A percentile compares a stretch with the other conserved stretches of the same genome.
Evolutionary conservation across 768 basidiomycete species (phyloP).

Genomic region (Trametes elegans): DNA sequence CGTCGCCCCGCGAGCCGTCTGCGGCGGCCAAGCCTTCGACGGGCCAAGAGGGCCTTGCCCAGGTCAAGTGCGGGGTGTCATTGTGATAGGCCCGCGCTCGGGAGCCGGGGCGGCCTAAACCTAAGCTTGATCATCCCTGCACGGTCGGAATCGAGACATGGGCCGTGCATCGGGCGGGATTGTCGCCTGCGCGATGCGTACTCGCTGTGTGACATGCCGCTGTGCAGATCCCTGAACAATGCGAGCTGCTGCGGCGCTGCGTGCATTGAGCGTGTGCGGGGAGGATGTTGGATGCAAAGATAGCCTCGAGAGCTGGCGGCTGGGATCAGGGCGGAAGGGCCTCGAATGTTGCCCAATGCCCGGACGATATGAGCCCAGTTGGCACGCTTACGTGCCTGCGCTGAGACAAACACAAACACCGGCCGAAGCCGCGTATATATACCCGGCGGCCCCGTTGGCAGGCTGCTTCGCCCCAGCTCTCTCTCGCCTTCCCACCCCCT

Average conservation of each 20-base stretch:
- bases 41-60: too few relatives aligned
- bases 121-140: constrained; percentile 2
- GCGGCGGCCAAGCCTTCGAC: too few relatives aligned
- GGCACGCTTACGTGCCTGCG: constrained; percentile 9
- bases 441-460: constrained; percentile 22
- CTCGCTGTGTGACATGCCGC: too few relatives aligned
- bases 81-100: too few relatives aligned
- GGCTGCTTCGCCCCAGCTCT: constrained; percentile 29
- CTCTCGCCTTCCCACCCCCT: constrained; percentile 25
- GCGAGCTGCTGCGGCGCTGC: neutral
- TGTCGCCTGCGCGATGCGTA: too few relatives aligned
- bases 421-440: constrained; percentile 15
- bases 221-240: neutral
- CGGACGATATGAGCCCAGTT: constrained; percentile 3
- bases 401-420: constrained; percentile 21
- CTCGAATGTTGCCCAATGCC: constrained; percentile 5
- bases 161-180: neutral
- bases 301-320: neutral
- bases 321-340: neutral
- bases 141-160: neutral
- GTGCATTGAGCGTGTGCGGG: neutral
- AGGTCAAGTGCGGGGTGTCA: too few relatives aligned
- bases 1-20: too few relatives aligned
- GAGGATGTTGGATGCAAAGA: neutral
- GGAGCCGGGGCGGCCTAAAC: too few relatives aligned